Evolutionary conservation across 2,329 filamentous ascomycete genomes (phyloP), one percentile per base, ranked within the genome.

Genomic region (Cladophialophora bantiana): DNA sequence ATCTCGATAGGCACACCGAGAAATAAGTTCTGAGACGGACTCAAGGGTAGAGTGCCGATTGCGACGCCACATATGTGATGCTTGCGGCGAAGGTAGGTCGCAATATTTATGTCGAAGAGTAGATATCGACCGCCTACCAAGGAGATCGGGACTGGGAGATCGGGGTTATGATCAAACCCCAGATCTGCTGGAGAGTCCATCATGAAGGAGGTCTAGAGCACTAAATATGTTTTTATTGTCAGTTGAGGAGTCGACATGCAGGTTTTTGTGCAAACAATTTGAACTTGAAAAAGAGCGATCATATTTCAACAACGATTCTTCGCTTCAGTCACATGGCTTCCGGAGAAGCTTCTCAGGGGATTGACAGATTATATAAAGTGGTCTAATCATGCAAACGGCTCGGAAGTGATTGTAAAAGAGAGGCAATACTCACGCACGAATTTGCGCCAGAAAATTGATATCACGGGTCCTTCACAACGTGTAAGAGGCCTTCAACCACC

Each of bases 1-100:
- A 99, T 84, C 82, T 97, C 91, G 32, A 98, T 81, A 2, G 95
- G 95, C 58, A 98, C 81, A 54, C 94, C 92, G 66, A 94, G 86
- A 77, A 98, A 98, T 65, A 97, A 86, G 80, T 97, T 98, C 80
- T 99, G 95, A 73, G 96, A 94, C 5, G 94, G 93, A 65, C 93
- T 90, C 79, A 98, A 94, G 1, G 95, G 94, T 35, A 97, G 88
- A 7, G 92, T 94, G 65, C 95, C 95, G 67, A 92, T 89, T 63
- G 97, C 84, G 36, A 95, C 90, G 70, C 93, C 93, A 75, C 91
- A 94, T 74, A 97, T 93, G 77, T 92, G 89, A 81, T 97, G 87
- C 73, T 88, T 83, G 69, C 91, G 88, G 71, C 95, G 91, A 69
- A 97, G 84, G 77, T 90, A 86, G 73, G 90, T 89, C 67, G 93